These are phyloP conservation scores for Parietaria judaica DNA, from an alignment of 306 rosid species.

Conservation along the genomic window DNA sequence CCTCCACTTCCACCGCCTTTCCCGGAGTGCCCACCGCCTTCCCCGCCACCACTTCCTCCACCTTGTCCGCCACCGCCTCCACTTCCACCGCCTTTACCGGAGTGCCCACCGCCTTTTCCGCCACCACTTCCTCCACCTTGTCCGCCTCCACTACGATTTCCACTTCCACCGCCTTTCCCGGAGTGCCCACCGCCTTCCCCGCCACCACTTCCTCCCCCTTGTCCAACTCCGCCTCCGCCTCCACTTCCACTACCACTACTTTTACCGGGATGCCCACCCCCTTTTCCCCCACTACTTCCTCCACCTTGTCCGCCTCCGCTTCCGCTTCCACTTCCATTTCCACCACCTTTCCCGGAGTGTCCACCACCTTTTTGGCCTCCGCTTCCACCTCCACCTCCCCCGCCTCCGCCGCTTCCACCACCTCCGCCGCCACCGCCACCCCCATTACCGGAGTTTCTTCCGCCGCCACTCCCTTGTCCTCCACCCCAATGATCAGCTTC, in stretches of 20 bases:
- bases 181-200: neutral
- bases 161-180: neutral
- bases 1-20: neutral
- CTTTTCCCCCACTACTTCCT: neutral
- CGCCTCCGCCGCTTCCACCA: neutral
- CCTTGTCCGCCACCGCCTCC: neutral
- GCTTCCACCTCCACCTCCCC: conserved; percentile 1
- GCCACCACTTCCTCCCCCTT: conserved; percentile 2
- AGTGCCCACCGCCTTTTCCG: conserved; percentile 1
- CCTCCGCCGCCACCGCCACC: neutral
- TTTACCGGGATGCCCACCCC: neutral
- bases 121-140: neutral
- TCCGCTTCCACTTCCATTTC: conserved; percentile 9
- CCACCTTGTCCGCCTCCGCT: neutral
- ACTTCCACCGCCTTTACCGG: neutral
- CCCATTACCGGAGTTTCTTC: neutral
- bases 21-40: neutral
- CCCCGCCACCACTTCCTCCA: neutral
- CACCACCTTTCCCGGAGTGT: neutral
- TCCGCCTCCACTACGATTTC: conserved; percentile 1
- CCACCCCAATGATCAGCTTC: neutral
- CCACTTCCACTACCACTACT: neutral
- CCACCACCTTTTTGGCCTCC: neutral
- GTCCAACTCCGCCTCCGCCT: conserved; percentile 13
- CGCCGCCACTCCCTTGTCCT: conserved; percentile 8